These are phyloP conservation scores for Asterochloris sp. DNA, from an alignment of 139 green algal species.

Conservation along the genomic window DNA sequence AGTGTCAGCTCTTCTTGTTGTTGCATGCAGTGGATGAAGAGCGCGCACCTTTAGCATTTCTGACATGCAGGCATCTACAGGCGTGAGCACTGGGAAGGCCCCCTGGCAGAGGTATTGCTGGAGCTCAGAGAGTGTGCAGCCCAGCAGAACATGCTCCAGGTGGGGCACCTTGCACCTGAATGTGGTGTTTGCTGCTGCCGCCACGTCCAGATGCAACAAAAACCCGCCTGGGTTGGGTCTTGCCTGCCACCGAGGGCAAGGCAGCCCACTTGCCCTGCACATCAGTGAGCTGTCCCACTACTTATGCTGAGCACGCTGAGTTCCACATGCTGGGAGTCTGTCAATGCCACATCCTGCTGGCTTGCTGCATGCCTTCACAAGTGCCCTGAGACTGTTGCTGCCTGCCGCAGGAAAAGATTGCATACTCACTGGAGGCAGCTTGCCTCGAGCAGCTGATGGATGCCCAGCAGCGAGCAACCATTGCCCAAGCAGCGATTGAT, in stretches of 20 bases:
- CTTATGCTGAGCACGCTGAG: background rate
- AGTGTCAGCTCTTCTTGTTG: no score
- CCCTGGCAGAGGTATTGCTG: slow-evolving; percentile 24
- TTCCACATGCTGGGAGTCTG: background rate
- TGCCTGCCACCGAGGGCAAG: background rate
- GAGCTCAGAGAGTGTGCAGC: slow-evolving; percentile 35
- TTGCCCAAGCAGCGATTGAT: slow-evolving; percentile 24
- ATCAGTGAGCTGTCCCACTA: background rate
- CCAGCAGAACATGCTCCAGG: background rate
- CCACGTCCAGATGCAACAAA: background rate
- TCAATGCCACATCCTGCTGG: background rate
- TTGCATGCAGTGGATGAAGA: no score
- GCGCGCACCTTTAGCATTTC: background rate
- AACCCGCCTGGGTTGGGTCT: background rate
- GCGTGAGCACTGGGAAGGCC: slow-evolving; percentile 30
- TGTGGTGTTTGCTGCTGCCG: background rate
- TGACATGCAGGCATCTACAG: slow-evolving; percentile 30
- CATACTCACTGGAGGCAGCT: slow-evolving; percentile 30
- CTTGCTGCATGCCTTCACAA: background rate
- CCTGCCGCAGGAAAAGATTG: slow-evolving; percentile 18
- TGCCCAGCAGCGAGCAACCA: slow-evolving; percentile 17
- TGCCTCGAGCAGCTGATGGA: slow-evolving; percentile 24
- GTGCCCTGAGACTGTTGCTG: background rate
- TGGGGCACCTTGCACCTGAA: background rate
- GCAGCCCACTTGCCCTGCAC: background rate